A percentile compares a stretch with the other conserved stretches of the same genome.
Evolutionary conservation across 208 protist species (phyloP).

Genomic region (Crithidia bombi): DNA sequence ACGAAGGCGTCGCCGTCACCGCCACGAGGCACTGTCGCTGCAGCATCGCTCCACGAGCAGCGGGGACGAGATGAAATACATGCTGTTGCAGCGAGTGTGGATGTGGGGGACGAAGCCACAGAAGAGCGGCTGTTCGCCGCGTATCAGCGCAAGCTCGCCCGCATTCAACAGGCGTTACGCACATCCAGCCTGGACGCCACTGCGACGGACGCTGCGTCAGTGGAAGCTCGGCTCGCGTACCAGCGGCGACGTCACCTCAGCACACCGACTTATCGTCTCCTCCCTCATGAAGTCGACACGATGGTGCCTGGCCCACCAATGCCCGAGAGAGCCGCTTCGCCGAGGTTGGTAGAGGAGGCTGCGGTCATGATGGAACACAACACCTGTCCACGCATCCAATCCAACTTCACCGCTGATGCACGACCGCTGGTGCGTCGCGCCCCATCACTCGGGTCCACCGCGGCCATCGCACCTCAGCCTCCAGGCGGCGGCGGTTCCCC

Average conservation of each 20-base stretch:
- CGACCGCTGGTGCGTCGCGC: conserved; percentile 22
- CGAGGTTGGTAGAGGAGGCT: neutral
- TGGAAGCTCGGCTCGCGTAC: conserved; percentile 21
- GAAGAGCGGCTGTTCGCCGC: conserved; percentile 27
- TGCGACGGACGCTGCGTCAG: neutral
- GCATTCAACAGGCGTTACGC: conserved; percentile 29
- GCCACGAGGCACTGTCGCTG: too few relatives aligned
- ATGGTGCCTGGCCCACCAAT: too few relatives aligned
- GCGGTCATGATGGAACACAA: too few relatives aligned
- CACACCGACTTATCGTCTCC: too few relatives aligned
- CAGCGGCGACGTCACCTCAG: conserved; percentile 13
- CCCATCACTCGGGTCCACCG: neutral
- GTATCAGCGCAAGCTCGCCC: conserved; percentile 26
- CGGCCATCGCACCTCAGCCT: neutral
- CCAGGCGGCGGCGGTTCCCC: neutral
- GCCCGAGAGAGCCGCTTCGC: too few relatives aligned
- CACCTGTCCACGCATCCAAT: neutral
- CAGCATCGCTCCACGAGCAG: too few relatives aligned
- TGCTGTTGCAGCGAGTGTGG: too few relatives aligned
- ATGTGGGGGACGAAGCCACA: conserved; percentile 14
- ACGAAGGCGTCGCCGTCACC: neutral
- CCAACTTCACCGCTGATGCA: neutral
- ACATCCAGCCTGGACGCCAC: neutral
- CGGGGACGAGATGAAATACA: too few relatives aligned
- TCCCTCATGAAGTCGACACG: too few relatives aligned